phyloP scores from a whole-genome alignment of 2,329 filamentous ascomycete genomes.

The Hypoxylon sp. region DNA sequence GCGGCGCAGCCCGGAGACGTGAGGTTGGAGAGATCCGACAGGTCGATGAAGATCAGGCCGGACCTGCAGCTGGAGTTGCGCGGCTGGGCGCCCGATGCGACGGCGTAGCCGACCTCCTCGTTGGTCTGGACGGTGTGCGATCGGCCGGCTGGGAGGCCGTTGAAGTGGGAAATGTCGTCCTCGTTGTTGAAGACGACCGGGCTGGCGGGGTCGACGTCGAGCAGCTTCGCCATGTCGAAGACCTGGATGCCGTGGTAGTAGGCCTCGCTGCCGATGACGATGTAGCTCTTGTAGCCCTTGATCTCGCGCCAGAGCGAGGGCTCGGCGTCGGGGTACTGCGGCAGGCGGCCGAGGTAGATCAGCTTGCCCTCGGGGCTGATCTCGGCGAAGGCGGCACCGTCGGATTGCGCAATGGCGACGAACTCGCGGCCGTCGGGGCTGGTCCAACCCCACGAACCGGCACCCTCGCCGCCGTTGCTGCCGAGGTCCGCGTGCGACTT shows the following conservation, averaged over 20 bases:
- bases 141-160: conserved; percentile 60
- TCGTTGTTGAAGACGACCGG: conserved; percentile 62
- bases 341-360: conserved; percentile 68
- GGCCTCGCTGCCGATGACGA: conserved; percentile 61
- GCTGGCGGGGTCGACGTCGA: conserved; percentile 60
- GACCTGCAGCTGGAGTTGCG: conserved; percentile 63
- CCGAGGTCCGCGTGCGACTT: conserved; percentile 56
- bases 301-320: conserved; percentile 69
- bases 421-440: conserved; percentile 68
- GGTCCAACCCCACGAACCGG: conserved; percentile 69
- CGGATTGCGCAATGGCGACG: conserved; percentile 67
- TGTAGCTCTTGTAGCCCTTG: conserved; percentile 57
- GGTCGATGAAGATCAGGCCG: conserved; percentile 72
- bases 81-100: conserved; percentile 60
- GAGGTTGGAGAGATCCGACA: conserved; percentile 67
- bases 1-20: conserved; percentile 68
- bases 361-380: conserved; percentile 66
- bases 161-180: conserved; percentile 61
- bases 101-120: conserved; percentile 63
- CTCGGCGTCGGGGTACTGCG: conserved; percentile 61
- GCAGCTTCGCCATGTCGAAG: conserved; percentile 74
- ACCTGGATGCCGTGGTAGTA: conserved; percentile 71
- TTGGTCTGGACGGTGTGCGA: conserved; percentile 65
- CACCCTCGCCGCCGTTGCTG: conserved; percentile 54
- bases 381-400: conserved; percentile 69